phyloP scores from a whole-genome alignment of 352 stramenopile species.

The Thraustochytrium sp. region DNA sequence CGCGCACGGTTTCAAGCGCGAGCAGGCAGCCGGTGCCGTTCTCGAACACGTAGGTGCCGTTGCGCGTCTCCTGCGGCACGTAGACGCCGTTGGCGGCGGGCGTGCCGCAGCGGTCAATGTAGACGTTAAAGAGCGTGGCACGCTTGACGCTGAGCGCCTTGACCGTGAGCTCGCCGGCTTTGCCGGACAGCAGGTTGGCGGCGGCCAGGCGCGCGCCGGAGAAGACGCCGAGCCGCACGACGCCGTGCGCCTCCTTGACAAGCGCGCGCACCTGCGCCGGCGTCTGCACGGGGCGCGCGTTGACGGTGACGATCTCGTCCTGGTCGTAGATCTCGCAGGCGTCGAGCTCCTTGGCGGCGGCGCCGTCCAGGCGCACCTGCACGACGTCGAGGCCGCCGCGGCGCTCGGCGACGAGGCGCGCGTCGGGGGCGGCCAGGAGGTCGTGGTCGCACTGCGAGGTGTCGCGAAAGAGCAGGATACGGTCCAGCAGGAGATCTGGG shows the following conservation, averaged over 20 bases:
- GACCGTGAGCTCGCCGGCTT: not conserved
- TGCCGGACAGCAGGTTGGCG: not conserved
- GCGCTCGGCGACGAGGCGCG: not conserved
- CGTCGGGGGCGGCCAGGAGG: not conserved
- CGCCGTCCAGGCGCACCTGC: not conserved
- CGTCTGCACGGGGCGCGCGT: not conserved
- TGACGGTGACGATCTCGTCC: constrained; percentile 19
- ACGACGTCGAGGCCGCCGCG: not conserved
- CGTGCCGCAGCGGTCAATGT: not conserved
- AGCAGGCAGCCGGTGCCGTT: constrained; percentile 20
- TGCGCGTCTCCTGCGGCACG: constrained; percentile 26
- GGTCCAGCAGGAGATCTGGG: constrained; percentile 14
- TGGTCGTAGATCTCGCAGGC: constrained; percentile 4
- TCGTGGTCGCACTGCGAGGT: not conserved
- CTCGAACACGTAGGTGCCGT: constrained; percentile 28
- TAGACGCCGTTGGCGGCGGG: not conserved
- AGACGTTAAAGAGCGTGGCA: not conserved
- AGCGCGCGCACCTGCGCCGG: not conserved
- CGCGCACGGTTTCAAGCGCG: not conserved
- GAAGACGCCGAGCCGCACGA: constrained; percentile 3
- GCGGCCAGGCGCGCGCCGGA: constrained; percentile 15
- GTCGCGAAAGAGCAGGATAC: not conserved
- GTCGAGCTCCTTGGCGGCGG: not conserved
- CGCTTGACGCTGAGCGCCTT: constrained; percentile 6
- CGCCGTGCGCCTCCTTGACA: not conserved